A percentile compares a stretch with the other conserved stretches of the same genome.
Evolutionary conservation across 2,329 filamentous ascomycete species (phyloP).

Genomic region (Parascedosporium putredinis): DNA sequence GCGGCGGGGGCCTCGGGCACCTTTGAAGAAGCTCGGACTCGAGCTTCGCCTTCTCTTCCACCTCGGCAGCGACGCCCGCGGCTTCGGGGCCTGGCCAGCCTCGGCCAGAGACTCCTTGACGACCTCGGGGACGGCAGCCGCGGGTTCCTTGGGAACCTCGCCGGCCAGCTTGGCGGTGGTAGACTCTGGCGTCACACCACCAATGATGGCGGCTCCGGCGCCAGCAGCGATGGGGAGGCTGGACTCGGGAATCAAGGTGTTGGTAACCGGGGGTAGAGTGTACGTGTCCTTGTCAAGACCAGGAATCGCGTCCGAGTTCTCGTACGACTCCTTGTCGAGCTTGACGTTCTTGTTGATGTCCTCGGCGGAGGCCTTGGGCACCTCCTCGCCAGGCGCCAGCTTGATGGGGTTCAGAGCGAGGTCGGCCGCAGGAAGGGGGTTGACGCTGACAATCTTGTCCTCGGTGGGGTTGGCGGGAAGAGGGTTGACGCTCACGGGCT

Average conservation of each 20-base stretch:
- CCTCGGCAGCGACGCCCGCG: background rate
- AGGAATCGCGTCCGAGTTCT: slow-evolving; percentile 59
- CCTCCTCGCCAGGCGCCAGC: slow-evolving; percentile 68
- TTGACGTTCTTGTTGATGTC: slow-evolving; percentile 61
- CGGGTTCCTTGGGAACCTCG: slow-evolving; percentile 35
- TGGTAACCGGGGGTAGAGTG: slow-evolving; percentile 41
- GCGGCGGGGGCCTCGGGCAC: slow-evolving; percentile 39
- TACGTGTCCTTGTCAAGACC: slow-evolving; percentile 32
- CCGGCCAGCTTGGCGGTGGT: slow-evolving; percentile 46
- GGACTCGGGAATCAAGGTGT: slow-evolving; percentile 69
- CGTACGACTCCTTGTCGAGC: slow-evolving; percentile 75
- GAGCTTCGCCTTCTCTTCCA: slow-evolving; percentile 5
- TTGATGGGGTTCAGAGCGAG: slow-evolving; percentile 68
- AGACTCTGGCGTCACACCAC: slow-evolving; percentile 40
- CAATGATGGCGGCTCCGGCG: slow-evolving; percentile 34
- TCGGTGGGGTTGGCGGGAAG: too few relatives aligned
- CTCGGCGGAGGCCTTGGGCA: slow-evolving; percentile 60
- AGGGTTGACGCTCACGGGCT: background rate
- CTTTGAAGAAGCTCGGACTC: slow-evolving; percentile 16
- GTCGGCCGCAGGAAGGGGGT: slow-evolving; percentile 50
- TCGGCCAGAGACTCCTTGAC: slow-evolving; percentile 64
- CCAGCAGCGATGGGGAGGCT: slow-evolving; percentile 53
- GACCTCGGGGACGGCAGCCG: slow-evolving; percentile 27
- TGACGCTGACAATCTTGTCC: slow-evolving; percentile 46
- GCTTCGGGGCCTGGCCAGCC: slow-evolving; percentile 4